Percentiles rank a stretch among this genome's conserved stretches.
phyloP scores from a whole-genome alignment of 306 rosid species.

The Rosa lucieae region DNA sequence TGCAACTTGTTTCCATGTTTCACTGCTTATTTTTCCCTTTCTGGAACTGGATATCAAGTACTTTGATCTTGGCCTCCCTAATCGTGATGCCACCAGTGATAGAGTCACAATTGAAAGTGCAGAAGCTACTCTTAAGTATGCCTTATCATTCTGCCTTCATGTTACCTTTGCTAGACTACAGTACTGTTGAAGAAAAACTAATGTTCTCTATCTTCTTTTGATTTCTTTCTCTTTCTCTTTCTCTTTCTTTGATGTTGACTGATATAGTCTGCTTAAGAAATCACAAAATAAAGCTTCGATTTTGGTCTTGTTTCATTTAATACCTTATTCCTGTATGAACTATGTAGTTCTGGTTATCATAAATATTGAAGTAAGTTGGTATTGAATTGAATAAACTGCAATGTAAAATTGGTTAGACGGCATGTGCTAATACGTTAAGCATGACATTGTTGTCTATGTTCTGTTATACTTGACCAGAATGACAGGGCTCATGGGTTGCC shows the following conservation, averaged over 20 bases:
- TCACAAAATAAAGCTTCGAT: no score
- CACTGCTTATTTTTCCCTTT: slow-evolving; percentile 79
- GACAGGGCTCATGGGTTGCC: not conserved
- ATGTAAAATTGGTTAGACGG: not conserved
- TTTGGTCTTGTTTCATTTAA: no score
- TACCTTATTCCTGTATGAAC: no score
- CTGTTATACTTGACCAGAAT: not conserved
- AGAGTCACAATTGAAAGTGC: slow-evolving; percentile 94
- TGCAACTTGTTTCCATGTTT: slow-evolving; percentile 23
- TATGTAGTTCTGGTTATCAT: no score
- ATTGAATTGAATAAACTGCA: not conserved
- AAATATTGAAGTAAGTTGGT: slow-evolving; percentile 1
- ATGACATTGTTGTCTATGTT: not conserved
- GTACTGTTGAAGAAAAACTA: not conserved
- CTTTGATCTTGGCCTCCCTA: slow-evolving; percentile 85
- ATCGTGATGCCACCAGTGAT: slow-evolving; percentile 86
- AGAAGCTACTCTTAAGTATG: slow-evolving; percentile 93
- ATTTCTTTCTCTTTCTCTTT: not conserved
- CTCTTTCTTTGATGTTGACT: not conserved
- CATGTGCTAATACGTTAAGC: not conserved
- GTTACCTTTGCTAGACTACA: not conserved
- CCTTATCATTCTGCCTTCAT: not conserved
- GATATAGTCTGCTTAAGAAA: not conserved
- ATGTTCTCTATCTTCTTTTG: not conserved
- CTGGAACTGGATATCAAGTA: slow-evolving; percentile 94